Conservation (phyloP, 2,329 filamentous ascomycete species). For the Cercospora brassicicola region DNA sequence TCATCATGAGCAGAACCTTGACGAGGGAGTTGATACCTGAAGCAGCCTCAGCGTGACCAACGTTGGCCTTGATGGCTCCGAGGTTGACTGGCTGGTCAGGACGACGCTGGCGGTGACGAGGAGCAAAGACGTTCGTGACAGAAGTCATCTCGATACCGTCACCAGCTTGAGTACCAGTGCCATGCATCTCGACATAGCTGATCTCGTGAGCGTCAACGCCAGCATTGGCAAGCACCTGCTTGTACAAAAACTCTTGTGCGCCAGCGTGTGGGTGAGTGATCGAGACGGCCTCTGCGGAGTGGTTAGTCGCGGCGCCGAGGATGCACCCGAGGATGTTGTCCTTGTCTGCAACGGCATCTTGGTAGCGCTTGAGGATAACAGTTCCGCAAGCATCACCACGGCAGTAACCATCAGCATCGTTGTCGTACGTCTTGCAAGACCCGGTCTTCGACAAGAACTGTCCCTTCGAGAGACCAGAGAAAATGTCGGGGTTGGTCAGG, state of each 20-base stretch:
- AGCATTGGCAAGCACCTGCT: conserved; percentile 68
- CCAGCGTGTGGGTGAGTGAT: conserved; percentile 81
- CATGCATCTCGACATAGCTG: conserved; percentile 86
- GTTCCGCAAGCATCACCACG: conserved; percentile 74
- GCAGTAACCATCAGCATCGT: conserved; percentile 79
- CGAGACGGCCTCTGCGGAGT: conserved; percentile 76
- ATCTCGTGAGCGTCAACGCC: conserved; percentile 75
- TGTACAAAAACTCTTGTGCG: conserved; percentile 71
- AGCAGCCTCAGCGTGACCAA: conserved; percentile 57
- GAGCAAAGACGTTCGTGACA: conserved; percentile 65
- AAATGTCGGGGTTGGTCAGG: conserved; percentile 78
- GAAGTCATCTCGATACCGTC: conserved; percentile 81
- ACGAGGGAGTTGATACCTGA: conserved; percentile 56
- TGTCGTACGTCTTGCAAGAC: conserved; percentile 77
- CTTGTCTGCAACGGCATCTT: conserved; percentile 73
- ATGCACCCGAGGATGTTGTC: conserved; percentile 74
- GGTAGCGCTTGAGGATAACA: conserved; percentile 74
- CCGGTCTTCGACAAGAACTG: conserved; percentile 77
- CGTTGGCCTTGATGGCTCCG: conserved; percentile 58
- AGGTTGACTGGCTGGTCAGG: conserved; percentile 54
- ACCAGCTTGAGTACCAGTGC: conserved; percentile 82
- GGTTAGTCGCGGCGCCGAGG: conserved; percentile 73
- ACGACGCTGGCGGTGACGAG: conserved; percentile 51
- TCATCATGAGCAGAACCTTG: conserved; percentile 57
- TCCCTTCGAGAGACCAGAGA: conserved; percentile 71